Evolutionary conservation across 805 yeast species (phyloP).

Genomic region (Kazachstania viticola): DNA sequence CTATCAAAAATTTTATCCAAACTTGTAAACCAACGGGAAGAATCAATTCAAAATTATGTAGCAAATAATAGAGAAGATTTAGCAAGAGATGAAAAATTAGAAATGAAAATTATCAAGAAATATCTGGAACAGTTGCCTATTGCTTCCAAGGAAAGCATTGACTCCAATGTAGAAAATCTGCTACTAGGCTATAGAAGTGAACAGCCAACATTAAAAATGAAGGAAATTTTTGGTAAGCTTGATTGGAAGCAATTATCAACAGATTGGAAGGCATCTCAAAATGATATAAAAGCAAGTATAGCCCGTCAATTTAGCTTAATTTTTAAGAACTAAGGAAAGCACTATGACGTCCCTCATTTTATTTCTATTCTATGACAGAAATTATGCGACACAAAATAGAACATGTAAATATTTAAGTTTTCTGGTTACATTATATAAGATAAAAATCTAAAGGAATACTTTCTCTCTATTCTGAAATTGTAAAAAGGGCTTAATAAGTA

Average conservation of each 20-base stretch:
- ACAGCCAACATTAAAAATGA: constrained; percentile 18
- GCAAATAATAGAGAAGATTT: constrained; percentile 39
- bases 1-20: constrained; percentile 31
- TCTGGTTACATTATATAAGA: too few relatives aligned
- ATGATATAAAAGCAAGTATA: constrained; percentile 23
- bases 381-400: too few relatives aligned
- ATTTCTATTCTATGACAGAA: too few relatives aligned
- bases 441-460: too few relatives aligned
- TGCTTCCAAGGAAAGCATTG: constrained; percentile 36
- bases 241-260: constrained; percentile 24
- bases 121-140: constrained; percentile 35
- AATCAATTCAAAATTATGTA: constrained; percentile 37
- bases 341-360: too few relatives aligned
- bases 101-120: constrained; percentile 31
- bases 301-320: constrained; percentile 17
- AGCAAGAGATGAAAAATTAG: constrained; percentile 40
- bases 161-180: constrained; percentile 21
- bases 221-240: constrained; percentile 24
- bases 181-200: constrained; percentile 13
- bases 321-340: constrained; percentile 4
- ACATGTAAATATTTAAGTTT: too few relatives aligned
- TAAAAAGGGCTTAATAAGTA: too few relatives aligned
- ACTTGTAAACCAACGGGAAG: constrained; percentile 37
- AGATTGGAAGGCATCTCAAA: constrained; percentile 31
- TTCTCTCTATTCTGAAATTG: too few relatives aligned